Conservation (phyloP, 2,329 filamentous ascomycete species). For the Penicillium sp. region DNA sequence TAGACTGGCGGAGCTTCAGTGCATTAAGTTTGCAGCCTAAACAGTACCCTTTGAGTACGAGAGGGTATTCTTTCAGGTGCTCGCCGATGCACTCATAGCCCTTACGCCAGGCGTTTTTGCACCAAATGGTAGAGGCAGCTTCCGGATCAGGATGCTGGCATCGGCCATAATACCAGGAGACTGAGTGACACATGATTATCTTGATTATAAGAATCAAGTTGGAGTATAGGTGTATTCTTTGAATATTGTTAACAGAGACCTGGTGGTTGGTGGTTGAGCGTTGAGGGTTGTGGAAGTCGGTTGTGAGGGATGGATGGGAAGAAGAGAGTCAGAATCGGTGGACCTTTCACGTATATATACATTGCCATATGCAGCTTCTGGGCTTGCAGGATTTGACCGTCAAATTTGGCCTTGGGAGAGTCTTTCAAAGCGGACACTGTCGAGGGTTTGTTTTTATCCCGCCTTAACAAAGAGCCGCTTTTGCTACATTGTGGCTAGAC, state of each 20-base stretch:
- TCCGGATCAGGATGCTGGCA: conserved; percentile 19
- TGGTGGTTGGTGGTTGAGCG: background rate
- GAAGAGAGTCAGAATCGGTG: background rate
- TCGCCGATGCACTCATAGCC: conserved; percentile 17
- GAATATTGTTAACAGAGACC: background rate
- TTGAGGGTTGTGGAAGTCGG: background rate
- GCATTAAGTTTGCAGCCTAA: background rate
- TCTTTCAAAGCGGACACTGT: background rate
- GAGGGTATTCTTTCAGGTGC: background rate
- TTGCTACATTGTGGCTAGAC: background rate
- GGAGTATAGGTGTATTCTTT: background rate
- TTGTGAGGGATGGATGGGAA: background rate
- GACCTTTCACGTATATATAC: background rate
- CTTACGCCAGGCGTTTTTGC: conserved; percentile 11
- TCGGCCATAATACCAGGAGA: conserved; percentile 25
- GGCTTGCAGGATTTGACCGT: background rate
- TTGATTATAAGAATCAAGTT: too few species aligned
- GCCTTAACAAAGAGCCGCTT: background rate
- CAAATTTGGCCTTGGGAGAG: background rate
- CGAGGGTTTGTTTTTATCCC: background rate
- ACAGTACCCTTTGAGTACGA: conserved; percentile 20
- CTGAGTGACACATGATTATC: conserved; percentile 24
- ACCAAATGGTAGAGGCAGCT: conserved; percentile 16
- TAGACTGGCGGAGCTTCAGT: background rate
- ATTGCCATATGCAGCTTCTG: background rate